phyloP scores from a whole-genome alignment of 768 basidiomycete species.

The Erythrobasidium yunnanense region DNA sequence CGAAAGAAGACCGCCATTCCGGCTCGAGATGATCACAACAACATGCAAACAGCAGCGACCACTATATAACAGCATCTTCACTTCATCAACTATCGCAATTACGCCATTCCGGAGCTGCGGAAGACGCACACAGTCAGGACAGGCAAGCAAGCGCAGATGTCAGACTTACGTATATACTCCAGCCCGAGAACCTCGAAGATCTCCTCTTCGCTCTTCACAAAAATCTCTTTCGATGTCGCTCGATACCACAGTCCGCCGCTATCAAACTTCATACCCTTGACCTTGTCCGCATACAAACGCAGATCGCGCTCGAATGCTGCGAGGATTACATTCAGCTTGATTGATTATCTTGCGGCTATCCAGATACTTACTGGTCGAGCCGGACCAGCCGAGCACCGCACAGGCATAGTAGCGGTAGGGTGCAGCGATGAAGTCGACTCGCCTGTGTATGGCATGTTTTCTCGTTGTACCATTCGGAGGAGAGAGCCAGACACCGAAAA shows the following conservation, averaged over 20 bases:
- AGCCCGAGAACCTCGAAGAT: slow-evolving; percentile 28
- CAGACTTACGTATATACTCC: slow-evolving; percentile 31
- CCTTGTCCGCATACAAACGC: slow-evolving; percentile 15
- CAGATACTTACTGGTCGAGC: slow-evolving; percentile 19
- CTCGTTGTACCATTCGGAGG: slow-evolving; percentile 42
- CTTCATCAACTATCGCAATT: slow-evolving; percentile 17
- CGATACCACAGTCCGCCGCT: slow-evolving; percentile 13
- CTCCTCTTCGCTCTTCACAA: slow-evolving; percentile 24
- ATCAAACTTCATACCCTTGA: slow-evolving; percentile 26
- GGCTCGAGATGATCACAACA: too few species aligned
- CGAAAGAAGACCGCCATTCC: too few species aligned
- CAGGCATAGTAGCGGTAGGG: slow-evolving; percentile 70
- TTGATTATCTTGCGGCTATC: not conserved
- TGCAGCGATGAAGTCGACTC: slow-evolving; percentile 76
- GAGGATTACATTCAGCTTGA: not conserved
- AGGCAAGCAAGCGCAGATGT: not conserved
- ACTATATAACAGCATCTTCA: not conserved
- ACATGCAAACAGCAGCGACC: too few species aligned
- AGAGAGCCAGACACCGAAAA: slow-evolving; percentile 64
- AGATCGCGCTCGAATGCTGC: slow-evolving; percentile 29
- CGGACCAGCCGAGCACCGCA: slow-evolving; percentile 71
- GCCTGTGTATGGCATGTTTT: slow-evolving; percentile 49
- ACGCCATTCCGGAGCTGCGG: slow-evolving; percentile 22
- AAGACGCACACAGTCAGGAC: not conserved
- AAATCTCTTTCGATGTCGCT: slow-evolving; percentile 8